Conservation (phyloP, 164 flowering plant genomes). For the Vitis amurensis region DNA sequence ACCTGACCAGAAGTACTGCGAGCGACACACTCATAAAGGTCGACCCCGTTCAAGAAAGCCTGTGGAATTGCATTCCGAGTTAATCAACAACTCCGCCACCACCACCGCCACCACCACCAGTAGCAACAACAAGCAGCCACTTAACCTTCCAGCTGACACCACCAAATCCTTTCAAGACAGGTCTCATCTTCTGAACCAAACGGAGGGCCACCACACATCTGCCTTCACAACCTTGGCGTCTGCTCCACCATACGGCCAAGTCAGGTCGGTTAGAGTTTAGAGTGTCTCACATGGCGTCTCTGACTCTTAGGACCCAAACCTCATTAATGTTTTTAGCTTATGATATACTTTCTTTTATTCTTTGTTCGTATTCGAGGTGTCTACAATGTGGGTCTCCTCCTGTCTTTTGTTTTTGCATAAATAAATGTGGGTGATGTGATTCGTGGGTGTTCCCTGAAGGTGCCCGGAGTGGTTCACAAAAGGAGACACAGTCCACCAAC, state of each 20-base stretch:
- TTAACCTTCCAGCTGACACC: conserved; percentile 4
- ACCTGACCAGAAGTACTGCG: conserved; percentile 82
- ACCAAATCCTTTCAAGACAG: conserved; percentile 8
- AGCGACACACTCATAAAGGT: conserved; percentile 73
- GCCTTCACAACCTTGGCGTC: conserved; percentile 21
- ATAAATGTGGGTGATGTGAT: neutral
- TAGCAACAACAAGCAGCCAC: conserved; percentile 2
- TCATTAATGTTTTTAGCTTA: neutral
- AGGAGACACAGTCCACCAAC: conserved; percentile 34
- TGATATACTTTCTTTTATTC: neutral
- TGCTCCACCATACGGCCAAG: conserved; percentile 33
- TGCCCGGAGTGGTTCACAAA: conserved; percentile 51
- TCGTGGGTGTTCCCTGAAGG: conserved; percentile 26
- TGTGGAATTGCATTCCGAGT: conserved; percentile 62
- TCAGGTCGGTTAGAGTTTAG: conserved; percentile 32
- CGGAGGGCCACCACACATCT: conserved; percentile 14
- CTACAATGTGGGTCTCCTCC: conserved; percentile 2
- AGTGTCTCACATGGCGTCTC: neutral
- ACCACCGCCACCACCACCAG: conserved; percentile 2
- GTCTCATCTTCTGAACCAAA: conserved; percentile 15
- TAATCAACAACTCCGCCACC: conserved; percentile 11
- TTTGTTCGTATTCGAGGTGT: conserved; percentile 9
- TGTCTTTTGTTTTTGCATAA: conserved; percentile 7
- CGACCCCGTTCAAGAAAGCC: conserved; percentile 98
- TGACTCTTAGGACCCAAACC: neutral